Conservation (phyloP, 2,329 filamentous ascomycete species). For the Zymoseptoria ardabiliae region DNA sequence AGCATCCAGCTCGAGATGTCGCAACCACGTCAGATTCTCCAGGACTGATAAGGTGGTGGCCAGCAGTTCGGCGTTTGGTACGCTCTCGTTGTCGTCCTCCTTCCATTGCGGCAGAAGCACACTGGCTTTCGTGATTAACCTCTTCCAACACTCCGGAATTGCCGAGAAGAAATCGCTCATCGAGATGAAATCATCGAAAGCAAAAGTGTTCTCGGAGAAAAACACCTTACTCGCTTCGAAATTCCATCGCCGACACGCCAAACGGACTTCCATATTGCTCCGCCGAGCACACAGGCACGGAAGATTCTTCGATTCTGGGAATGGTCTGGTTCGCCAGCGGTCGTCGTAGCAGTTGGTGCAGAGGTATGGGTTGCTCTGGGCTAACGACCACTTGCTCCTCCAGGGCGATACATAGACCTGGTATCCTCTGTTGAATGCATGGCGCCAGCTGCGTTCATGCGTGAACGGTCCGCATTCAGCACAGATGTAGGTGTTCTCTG, state of each 20-base stretch:
- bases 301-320: slow-evolving; percentile 3
- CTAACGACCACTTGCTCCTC: slow-evolving; percentile 12
- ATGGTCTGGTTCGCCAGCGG: slow-evolving; percentile 2
- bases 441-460: not conserved
- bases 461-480: not conserved
- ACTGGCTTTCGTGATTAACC: not conserved
- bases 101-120: not conserved
- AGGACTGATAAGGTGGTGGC: not conserved
- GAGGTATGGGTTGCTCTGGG: slow-evolving; percentile 10
- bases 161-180: slow-evolving; percentile 1
- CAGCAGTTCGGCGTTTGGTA: not conserved
- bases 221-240: slow-evolving; percentile 11
- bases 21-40: not conserved
- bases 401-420: slow-evolving; percentile 6
- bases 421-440: not conserved
- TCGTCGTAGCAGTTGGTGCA: slow-evolving; percentile 14
- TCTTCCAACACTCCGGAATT: slow-evolving; percentile 1
- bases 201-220: slow-evolving; percentile 15
- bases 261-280: slow-evolving; percentile 9
- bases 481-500: not conserved
- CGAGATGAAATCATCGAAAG: slow-evolving; percentile 10
- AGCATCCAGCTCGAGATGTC: slow-evolving; percentile 12
- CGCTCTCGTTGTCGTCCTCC: not conserved
- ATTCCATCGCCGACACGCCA: slow-evolving; percentile 15
- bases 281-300: slow-evolving; percentile 14